A percentile compares a stretch with the other conserved stretches of the same genome.
These are phyloP conservation scores for Styphnolobium japonicum DNA, from an alignment of 306 rosid genomes.

Conservation along the genomic window DNA sequence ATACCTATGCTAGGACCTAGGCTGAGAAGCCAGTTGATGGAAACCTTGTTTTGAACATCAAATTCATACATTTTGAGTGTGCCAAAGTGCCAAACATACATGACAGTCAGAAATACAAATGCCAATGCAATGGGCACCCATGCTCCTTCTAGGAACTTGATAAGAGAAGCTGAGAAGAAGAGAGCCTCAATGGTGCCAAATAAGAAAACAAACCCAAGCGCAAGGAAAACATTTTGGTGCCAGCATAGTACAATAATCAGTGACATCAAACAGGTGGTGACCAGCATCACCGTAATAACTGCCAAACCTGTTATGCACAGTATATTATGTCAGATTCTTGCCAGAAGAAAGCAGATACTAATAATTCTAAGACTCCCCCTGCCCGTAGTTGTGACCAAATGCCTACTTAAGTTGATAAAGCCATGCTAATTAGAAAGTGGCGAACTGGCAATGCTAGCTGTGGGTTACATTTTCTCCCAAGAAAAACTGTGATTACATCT, in stretches of 20 bases:
- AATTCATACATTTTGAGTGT: conserved; percentile 73
- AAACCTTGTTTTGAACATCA: conserved; percentile 88
- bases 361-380: neutral
- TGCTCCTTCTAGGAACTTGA: conserved; percentile 88
- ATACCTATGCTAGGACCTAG: conserved; percentile 83
- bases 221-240: conserved; percentile 62
- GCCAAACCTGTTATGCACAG: conserved; percentile 75
- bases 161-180: conserved; percentile 88
- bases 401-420: neutral
- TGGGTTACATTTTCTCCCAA: neutral
- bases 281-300: conserved; percentile 94
- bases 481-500: neutral
- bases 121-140: conserved; percentile 84
- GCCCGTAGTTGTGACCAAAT: neutral
- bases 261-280: conserved; percentile 96
- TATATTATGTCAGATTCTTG: conserved; percentile 8
- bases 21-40: conserved; percentile 78
- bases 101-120: conserved; percentile 43
- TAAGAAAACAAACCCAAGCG: conserved; percentile 60
- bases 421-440: neutral
- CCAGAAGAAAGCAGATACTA: neutral
- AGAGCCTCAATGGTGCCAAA: conserved; percentile 85
- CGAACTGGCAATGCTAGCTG: neutral
- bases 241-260: conserved; percentile 86
- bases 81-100: conserved; percentile 94